Base-by-base conservation (phyloP, 768 basidiomycete genomes). In the Boletus patriciae region DNA sequence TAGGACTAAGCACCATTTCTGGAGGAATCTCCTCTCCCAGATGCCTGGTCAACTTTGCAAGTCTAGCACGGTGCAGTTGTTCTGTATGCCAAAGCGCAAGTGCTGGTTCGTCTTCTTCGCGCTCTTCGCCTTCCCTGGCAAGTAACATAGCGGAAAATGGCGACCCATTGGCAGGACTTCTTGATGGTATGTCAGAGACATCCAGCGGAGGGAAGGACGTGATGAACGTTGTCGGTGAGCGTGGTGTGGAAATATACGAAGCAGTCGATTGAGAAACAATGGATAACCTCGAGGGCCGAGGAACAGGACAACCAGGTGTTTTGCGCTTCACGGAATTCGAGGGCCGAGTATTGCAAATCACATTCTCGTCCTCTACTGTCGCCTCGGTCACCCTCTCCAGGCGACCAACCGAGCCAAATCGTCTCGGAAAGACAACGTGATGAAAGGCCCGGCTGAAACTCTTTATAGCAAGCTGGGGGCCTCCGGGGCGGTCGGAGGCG, bases 401-500 rank as follows among this genome's bases (percentile, higher is more conserved):
- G 41, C 21, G 29, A 38, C 8, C 42, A 6, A 36, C 50, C 13
- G 16, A 19, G 29, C n/a, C 40, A 33, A 25, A 29, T 31, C 43
- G 52, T 31, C 45, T 48, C 18, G 54, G 44, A 36, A 56, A 52
- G 37, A 76, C 66, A 4, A 71, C 52, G 29, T 78, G 73, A 37
- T 75, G 76, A 41, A 83, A 74, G 46, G 78, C 73, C 48, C 69
- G 74, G 58, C 74, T 76, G 46, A 83, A 66, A 59, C 78, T 81
- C 37, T 71, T 73, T 50, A 67, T 70, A 52, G 61, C 60, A 15
- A 66, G 65, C 51, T 69, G 70, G 25, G 76, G 70, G 15, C 71
- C 68, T 60, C 76, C 75, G 19, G 64, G 60, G 25, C 68, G 73
- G 37, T 69, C 65, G 34, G 71, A 66, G 13, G 66, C 46, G 40